Conservation (phyloP, 208 protist species). For the Strigomonas culicis region DNA sequence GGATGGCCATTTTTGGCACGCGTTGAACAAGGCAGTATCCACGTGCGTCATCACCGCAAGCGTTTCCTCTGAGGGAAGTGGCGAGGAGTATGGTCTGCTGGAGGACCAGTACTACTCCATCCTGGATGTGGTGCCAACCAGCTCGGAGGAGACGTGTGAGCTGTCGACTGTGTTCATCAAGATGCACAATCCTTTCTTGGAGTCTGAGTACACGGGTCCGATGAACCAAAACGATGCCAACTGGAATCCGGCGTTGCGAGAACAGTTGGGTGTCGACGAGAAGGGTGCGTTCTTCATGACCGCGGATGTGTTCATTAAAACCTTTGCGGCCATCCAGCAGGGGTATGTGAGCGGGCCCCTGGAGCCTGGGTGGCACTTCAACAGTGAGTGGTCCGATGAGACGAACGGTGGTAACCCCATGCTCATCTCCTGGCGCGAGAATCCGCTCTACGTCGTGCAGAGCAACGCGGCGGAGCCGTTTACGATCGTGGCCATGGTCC, state of each 20-base stretch:
- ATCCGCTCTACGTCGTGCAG: conserved; percentile 59
- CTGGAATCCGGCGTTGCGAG: conserved; percentile 34
- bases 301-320: conserved; percentile 26
- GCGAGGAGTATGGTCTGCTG: conserved; percentile 30
- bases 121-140: conserved; percentile 30
- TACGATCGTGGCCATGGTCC: conserved; percentile 46
- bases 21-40: conserved; percentile 19
- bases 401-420: conserved; percentile 72
- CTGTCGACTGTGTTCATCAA: conserved; percentile 32
- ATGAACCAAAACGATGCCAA: conserved; percentile 37
- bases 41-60: conserved; percentile 29
- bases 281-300: conserved; percentile 37
- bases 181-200: conserved; percentile 49
- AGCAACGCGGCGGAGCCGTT: conserved; percentile 32
- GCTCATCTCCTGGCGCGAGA: conserved; percentile 61
- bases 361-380: conserved; percentile 48
- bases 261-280: conserved; percentile 21
- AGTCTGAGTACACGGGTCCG: conserved; percentile 35
- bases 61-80: conserved; percentile 16
- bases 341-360: conserved; percentile 32
- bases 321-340: conserved; percentile 37
- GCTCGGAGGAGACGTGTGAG: conserved; percentile 16
- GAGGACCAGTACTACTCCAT: conserved; percentile 44
- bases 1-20: conserved; percentile 38
- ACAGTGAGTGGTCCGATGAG: conserved; percentile 65